These are phyloP conservation scores for Epichloe sylvatica DNA, from an alignment of 2,329 filamentous ascomycete genomes.

Conservation along the genomic window DNA sequence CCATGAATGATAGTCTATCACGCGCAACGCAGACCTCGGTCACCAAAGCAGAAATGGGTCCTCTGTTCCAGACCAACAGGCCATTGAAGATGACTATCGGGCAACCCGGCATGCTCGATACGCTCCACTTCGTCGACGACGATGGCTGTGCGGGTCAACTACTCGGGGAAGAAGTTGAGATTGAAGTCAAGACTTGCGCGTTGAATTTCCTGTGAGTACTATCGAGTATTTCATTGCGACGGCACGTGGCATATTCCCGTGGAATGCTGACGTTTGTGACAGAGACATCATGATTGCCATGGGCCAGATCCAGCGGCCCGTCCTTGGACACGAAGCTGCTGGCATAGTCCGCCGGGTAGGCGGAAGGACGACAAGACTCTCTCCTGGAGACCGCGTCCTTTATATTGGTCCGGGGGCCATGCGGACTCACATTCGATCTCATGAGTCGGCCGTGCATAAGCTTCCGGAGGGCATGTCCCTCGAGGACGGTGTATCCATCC, in stretches of 20 bases:
- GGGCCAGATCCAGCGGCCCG: neutral
- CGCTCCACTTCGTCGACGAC: neutral
- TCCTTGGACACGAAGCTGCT: neutral
- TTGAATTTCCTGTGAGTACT: neutral
- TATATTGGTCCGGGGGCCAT: neutral
- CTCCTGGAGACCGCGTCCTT: neutral
- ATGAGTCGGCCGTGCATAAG: neutral
- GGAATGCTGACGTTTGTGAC: too few relatives aligned
- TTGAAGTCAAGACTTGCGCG: neutral
- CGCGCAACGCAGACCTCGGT: too few relatives aligned
- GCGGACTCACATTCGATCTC: neutral
- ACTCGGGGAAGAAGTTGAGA: neutral
- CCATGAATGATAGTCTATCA: too few relatives aligned
- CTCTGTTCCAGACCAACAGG: too few relatives aligned
- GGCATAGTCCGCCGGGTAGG: neutral
- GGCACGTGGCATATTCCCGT: too few relatives aligned
- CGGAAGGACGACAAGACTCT: neutral
- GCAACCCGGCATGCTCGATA: neutral
- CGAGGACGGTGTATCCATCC: neutral
- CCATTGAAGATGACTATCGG: neutral
- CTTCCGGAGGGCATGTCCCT: neutral
- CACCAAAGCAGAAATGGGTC: too few relatives aligned
- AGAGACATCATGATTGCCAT: neutral
- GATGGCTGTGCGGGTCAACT: neutral
- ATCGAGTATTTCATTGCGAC: too few relatives aligned